Conservation (phyloP, 192 early-diverging fungal species). For the Coemansia sp. region DNA sequence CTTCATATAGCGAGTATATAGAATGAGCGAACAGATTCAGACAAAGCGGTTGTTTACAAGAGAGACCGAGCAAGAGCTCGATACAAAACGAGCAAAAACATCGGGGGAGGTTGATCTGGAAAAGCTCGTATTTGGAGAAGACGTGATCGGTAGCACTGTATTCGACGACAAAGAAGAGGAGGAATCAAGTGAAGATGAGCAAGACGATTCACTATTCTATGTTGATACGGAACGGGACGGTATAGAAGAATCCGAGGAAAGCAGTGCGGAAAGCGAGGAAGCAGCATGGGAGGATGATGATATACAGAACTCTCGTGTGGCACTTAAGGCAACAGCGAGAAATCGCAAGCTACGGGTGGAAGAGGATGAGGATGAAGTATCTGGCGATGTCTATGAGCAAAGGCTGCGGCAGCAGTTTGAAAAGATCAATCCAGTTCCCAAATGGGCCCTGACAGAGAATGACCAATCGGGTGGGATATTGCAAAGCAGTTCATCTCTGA, state of each 20-base stretch:
- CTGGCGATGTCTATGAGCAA: constrained; percentile 77
- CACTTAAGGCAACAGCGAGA: constrained; percentile 63
- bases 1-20: too few relatives aligned
- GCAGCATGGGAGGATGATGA: constrained; percentile 82
- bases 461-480: constrained; percentile 12
- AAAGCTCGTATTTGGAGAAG: constrained; percentile 72
- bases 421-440: constrained; percentile 79
- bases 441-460: constrained; percentile 67
- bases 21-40: background rate
- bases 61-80: background rate
- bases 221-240: constrained; percentile 34
- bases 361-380: constrained; percentile 72
- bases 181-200: constrained; percentile 1
- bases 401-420: constrained; percentile 82
- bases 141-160: constrained; percentile 16
- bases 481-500: constrained; percentile 18
- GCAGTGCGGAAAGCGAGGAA: constrained; percentile 43
- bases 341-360: constrained; percentile 74
- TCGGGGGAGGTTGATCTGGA: constrained; percentile 72
- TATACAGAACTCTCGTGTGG: constrained; percentile 67
- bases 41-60: background rate
- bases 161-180: background rate
- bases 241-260: constrained; percentile 13
- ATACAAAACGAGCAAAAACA: constrained; percentile 52
- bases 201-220: constrained; percentile 24